These are phyloP conservation scores for Lichtheimia ramosa DNA, from an alignment of 371 early-diverging fungal genomes.

Conservation along the genomic window DNA sequence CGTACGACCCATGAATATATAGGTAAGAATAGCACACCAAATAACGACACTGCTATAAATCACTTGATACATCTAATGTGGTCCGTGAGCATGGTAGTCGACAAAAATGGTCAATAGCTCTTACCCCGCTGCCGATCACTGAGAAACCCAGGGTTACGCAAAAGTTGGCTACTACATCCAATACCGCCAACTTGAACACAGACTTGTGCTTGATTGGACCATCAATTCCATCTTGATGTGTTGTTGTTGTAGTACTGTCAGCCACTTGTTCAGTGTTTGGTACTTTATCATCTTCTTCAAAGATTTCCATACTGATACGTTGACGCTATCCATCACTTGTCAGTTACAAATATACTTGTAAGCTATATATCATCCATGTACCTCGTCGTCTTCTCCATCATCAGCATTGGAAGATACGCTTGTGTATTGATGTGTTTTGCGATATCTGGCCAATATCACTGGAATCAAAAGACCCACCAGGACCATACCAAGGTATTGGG, in stretches of 20 bases:
- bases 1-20: constrained; percentile 56
- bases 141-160: constrained; percentile 74
- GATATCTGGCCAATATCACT: constrained; percentile 17
- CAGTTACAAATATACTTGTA: constrained; percentile 10
- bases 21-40: constrained; percentile 75
- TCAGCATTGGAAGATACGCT: constrained; percentile 2
- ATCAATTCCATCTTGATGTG: constrained; percentile 11
- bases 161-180: constrained; percentile 72
- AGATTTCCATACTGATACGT: constrained; percentile 15
- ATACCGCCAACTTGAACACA: constrained; percentile 51
- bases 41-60: constrained; percentile 77
- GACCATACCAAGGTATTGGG: constrained; percentile 61
- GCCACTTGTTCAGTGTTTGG: background rate
- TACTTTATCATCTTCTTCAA: constrained; percentile 8
- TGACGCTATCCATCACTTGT: background rate
- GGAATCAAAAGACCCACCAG: constrained; percentile 60
- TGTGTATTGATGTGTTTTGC: constrained; percentile 5
- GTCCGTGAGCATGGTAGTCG: background rate
- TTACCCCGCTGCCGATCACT: constrained; percentile 75
- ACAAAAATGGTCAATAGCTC: background rate
- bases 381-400: constrained; percentile 14
- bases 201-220: constrained; percentile 48
- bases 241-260: constrained; percentile 4
- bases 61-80: constrained; percentile 68
- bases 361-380: constrained; percentile 12